phyloP scores from a whole-genome alignment of 1,284 basidiomycete genomes.

The Cryptococcus amylolentus region DNA sequence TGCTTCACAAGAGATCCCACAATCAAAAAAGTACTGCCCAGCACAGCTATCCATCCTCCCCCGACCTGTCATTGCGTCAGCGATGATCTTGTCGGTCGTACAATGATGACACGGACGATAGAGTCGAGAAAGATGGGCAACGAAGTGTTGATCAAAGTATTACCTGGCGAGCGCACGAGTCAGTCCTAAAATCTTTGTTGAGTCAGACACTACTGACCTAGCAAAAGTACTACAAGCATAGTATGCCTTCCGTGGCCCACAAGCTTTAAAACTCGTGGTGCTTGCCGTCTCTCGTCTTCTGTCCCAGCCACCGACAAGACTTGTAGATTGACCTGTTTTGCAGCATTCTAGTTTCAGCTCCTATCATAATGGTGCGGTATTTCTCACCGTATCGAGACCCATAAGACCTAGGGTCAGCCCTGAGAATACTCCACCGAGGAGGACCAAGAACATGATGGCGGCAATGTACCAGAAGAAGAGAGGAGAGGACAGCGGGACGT shows the following conservation, averaged over 20 bases:
- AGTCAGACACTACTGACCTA: conserved; percentile 33
- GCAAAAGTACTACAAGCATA: conserved; percentile 50
- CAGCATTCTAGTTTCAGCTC: neutral
- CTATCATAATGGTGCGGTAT: neutral
- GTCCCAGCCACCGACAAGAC: conserved; percentile 50
- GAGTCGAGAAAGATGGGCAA: conserved; percentile 52
- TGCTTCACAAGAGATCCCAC: conserved; percentile 4
- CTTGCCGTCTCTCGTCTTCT: conserved; percentile 47
- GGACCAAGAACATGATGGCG: conserved; percentile 28
- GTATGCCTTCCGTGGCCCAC: conserved; percentile 50
- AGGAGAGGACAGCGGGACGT: conserved; percentile 29
- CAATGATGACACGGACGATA: conserved; percentile 26
- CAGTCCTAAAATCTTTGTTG: conserved; percentile 1
- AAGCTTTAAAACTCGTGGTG: conserved; percentile 50
- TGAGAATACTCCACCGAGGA: conserved; percentile 52
- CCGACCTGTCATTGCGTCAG: conserved; percentile 34
- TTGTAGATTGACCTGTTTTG: conserved; percentile 40
- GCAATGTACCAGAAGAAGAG: conserved; percentile 38
- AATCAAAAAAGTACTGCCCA: conserved; percentile 32
- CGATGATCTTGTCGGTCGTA: neutral
- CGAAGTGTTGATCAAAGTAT: conserved; percentile 54
- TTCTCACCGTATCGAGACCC: conserved; percentile 50
- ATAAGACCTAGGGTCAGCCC: conserved; percentile 55
- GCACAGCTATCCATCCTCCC: conserved; percentile 43
- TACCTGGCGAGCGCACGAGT: conserved; percentile 29